Evolutionary conservation across 495 filamentous ascomycete species (phyloP).

Genomic region (Annulohypoxylon bovei): DNA sequence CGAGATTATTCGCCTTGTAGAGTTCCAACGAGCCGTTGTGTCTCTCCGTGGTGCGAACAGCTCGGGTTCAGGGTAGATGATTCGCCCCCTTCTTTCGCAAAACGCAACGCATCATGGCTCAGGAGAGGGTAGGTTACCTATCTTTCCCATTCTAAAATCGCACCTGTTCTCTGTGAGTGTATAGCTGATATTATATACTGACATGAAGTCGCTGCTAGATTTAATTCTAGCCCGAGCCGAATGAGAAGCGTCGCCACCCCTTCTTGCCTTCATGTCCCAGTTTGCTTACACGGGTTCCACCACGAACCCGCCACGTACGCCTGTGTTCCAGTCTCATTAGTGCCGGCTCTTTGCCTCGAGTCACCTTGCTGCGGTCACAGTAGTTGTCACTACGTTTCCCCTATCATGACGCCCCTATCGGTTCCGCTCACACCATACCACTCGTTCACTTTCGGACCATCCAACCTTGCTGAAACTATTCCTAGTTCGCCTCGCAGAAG

Average conservation of each 20-base stretch:
- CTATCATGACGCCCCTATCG: constrained; percentile 20
- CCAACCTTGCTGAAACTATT: constrained; percentile 16
- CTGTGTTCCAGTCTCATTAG: constrained; percentile 32
- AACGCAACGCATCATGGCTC: constrained; percentile 10
- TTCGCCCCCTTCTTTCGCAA: constrained; percentile 9
- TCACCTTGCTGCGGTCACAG: constrained; percentile 22
- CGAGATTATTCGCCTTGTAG: constrained; percentile 25
- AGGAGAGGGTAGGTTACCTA: constrained; percentile 29
- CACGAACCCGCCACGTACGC: constrained; percentile 29
- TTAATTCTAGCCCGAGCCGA: constrained; percentile 35
- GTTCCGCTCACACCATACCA: not conserved
- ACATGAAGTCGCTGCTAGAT: constrained; percentile 13
- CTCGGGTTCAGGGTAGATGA: constrained; percentile 29
- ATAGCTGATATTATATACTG: not conserved
- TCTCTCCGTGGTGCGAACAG: constrained; percentile 36
- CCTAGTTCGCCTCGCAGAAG: constrained; percentile 27
- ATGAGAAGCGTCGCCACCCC: constrained; percentile 7
- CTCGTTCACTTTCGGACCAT: constrained; percentile 11
- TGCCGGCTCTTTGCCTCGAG: constrained; percentile 33
- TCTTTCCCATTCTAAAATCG: not conserved
- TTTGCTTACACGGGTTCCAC: constrained; percentile 4
- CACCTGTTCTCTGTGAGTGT: not conserved
- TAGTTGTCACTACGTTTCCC: constrained; percentile 15
- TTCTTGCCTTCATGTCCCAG: constrained; percentile 7
- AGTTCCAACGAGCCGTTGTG: constrained; percentile 14